A percentile compares a stretch with the other conserved stretches of the same genome.
Evolutionary conservation across 1,139 yeast species (phyloP).

Genomic region (Groenewaldozyma sp.): DNA sequence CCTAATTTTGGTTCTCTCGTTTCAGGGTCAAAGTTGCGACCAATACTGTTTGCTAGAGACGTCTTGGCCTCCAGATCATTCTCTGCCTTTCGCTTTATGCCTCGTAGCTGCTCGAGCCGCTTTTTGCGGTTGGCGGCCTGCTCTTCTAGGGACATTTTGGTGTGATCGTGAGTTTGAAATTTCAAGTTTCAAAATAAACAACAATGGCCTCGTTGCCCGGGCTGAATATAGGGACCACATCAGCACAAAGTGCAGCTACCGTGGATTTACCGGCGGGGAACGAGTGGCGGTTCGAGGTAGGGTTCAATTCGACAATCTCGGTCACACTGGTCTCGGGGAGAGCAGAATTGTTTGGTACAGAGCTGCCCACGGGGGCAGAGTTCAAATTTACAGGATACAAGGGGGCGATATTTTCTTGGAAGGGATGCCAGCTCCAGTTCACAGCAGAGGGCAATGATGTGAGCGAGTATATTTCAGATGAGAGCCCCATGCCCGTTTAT

Average conservation of each 20-base stretch:
- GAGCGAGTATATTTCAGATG: conserved; percentile 61
- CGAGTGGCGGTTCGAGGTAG: conserved; percentile 84
- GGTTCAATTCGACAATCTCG: conserved; percentile 45
- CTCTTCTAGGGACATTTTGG: conserved; percentile 24
- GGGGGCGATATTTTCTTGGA: conserved; percentile 51
- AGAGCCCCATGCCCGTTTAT: conserved; percentile 54
- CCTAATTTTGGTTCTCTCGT: conserved; percentile 29
- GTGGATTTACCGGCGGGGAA: conserved; percentile 22
- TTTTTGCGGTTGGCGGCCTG: conserved; percentile 34
- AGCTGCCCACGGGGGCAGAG: conserved; percentile 63
- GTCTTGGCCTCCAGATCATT: conserved; percentile 5
- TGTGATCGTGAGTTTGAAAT: too few species aligned
- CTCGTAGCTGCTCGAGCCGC: conserved; percentile 31
- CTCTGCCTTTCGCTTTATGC: conserved; percentile 24
- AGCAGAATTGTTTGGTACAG: conserved; percentile 91
- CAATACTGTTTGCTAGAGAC: not conserved
- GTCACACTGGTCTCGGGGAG: conserved; percentile 53
- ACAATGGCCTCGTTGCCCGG: conserved; percentile 5
- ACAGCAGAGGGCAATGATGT: conserved; percentile 22
- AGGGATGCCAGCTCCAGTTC: conserved; percentile 42
- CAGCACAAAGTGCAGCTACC: conserved; percentile 1
- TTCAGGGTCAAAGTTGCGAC: conserved; percentile 31
- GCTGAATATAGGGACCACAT: not conserved
- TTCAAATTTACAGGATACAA: conserved; percentile 51
- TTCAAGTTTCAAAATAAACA: too few species aligned